A percentile compares a stretch with the other conserved stretches of the same genome.
Evolutionary conservation across 768 basidiomycete species (phyloP).

Genomic region (Trametopsis cervina): DNA sequence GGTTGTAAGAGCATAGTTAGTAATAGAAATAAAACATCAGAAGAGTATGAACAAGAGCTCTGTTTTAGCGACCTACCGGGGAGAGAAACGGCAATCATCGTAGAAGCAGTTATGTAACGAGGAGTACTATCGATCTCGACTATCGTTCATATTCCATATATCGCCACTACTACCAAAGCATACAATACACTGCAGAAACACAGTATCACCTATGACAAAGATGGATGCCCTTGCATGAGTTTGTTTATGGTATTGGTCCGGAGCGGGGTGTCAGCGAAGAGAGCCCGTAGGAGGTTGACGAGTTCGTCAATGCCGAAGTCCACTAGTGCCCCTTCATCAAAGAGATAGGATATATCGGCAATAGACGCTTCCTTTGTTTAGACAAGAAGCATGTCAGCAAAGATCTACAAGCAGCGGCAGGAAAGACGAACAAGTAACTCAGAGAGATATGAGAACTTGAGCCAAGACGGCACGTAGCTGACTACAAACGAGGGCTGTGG

Average conservation of each 20-base stretch:
- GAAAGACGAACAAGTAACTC: conserved; percentile 69
- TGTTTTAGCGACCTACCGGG: no score
- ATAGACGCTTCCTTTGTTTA: conserved; percentile 76
- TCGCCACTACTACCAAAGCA: no score
- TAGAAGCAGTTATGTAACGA: no score
- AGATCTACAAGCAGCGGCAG: background rate
- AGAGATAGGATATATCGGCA: conserved; percentile 86
- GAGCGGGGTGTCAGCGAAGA: conserved; percentile 83
- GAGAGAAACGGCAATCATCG: no score
- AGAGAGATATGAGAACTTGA: conserved; percentile 91
- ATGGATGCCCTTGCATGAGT: conserved; percentile 55
- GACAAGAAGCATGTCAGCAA: background rate
- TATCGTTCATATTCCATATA: no score
- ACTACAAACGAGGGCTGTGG: conserved; percentile 66
- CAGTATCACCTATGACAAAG: background rate
- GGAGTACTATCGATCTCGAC: no score
- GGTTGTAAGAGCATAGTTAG: no score
- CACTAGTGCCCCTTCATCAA: conserved; percentile 83
- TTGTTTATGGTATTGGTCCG: conserved; percentile 78
- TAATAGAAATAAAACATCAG: no score
- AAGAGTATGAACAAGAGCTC: no score
- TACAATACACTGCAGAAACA: no score
- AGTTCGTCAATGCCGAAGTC: conserved; percentile 87
- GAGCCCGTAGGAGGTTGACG: conserved; percentile 68
- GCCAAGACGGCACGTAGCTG: conserved; percentile 86